Percentiles rank a stretch among this genome's conserved stretches.
Evolutionary conservation across 1,139 yeast species (phyloP).

Genomic region (Torulaspora globosa): DNA sequence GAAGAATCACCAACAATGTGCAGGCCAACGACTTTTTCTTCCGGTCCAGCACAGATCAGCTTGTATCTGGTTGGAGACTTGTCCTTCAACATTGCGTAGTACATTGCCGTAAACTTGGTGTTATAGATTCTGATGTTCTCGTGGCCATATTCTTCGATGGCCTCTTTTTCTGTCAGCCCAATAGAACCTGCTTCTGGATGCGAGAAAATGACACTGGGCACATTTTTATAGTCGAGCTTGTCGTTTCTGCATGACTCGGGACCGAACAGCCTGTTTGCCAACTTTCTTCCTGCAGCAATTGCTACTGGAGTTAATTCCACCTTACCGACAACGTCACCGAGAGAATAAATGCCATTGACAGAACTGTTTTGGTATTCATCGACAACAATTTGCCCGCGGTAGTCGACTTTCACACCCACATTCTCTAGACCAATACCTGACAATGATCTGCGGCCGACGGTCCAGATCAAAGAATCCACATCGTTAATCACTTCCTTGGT

Average conservation of each 20-base stretch:
- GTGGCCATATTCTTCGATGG: constrained; percentile 71
- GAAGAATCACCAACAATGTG: constrained; percentile 89
- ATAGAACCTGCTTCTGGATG: constrained; percentile 97
- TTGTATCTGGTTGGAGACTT: constrained; percentile 89
- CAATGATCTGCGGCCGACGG: constrained; percentile 82
- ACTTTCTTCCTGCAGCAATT: constrained; percentile 94
- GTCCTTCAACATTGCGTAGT: constrained; percentile 79
- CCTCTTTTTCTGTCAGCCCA: constrained; percentile 78
- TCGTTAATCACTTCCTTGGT: constrained; percentile 50
- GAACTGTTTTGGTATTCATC: constrained; percentile 87
- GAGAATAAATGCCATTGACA: constrained; percentile 67
- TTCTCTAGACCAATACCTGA: constrained; percentile 71
- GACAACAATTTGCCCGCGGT: constrained; percentile 56
- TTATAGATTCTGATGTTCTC: constrained; percentile 77
- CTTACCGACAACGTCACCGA: constrained; percentile 91
- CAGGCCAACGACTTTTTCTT: constrained; percentile 92
- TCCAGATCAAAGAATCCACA: constrained; percentile 87
- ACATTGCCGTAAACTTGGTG: constrained; percentile 86
- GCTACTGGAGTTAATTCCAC: constrained; percentile 97
- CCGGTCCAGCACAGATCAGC: constrained; percentile 67
- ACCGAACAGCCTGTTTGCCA: constrained; percentile 88
- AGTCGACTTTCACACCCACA: constrained; percentile 64
- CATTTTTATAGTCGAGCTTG: constrained; percentile 77
- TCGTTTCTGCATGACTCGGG: constrained; percentile 58
- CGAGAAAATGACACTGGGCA: constrained; percentile 89